A percentile compares a stretch with the other conserved stretches of the same genome.
These are phyloP conservation scores for Paraphaeosphaeria sporulosa DNA, from an alignment of 2,329 filamentous ascomycete genomes.

Conservation along the genomic window DNA sequence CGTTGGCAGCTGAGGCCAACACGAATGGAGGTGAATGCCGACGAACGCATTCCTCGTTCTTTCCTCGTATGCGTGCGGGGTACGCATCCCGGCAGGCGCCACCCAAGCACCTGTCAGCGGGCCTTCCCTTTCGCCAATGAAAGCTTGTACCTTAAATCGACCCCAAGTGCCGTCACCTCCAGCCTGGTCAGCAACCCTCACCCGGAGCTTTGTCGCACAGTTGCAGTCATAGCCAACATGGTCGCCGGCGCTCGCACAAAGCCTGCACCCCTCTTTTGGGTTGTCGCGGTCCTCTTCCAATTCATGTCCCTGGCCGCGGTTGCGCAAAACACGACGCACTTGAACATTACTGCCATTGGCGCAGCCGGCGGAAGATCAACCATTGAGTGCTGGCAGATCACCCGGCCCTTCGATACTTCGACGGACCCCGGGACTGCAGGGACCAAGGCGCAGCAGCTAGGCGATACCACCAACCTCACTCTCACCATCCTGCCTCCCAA, in stretches of 20 bases:
- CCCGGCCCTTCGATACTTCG: slow-evolving; percentile 11
- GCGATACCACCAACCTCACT: slow-evolving; percentile 12
- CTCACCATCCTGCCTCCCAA: slow-evolving; percentile 12
- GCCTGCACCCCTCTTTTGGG: not conserved
- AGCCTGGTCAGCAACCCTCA: slow-evolving; percentile 4
- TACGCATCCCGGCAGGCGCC: not conserved
- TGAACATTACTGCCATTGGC: slow-evolving; percentile 13
- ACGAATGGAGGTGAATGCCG: not conserved
- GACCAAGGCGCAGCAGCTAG: slow-evolving; percentile 7
- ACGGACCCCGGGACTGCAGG: slow-evolving; percentile 12
- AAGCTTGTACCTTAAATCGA: slow-evolving; percentile 12
- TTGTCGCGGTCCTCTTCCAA: too few relatives aligned
- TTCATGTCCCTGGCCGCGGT: not conserved
- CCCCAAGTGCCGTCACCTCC: slow-evolving; percentile 3
- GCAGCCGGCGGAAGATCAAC: slow-evolving; percentile 10
- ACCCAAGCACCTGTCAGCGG: slow-evolving; percentile 1
- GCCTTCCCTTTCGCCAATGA: slow-evolving; percentile 11
- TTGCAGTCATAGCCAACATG: slow-evolving; percentile 1
- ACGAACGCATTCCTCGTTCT: slow-evolving; percentile 4
- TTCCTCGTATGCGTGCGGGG: slow-evolving; percentile 7
- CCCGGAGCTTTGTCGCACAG: slow-evolving; percentile 1
- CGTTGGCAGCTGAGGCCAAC: not conserved
- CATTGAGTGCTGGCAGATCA: slow-evolving; percentile 15
- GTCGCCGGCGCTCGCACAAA: slow-evolving; percentile 3
- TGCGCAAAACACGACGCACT: slow-evolving; percentile 6